Base-by-base conservation (phyloP, 2,329 filamentous ascomycete genomes). In the Stachybotrys chartarum region DNA sequence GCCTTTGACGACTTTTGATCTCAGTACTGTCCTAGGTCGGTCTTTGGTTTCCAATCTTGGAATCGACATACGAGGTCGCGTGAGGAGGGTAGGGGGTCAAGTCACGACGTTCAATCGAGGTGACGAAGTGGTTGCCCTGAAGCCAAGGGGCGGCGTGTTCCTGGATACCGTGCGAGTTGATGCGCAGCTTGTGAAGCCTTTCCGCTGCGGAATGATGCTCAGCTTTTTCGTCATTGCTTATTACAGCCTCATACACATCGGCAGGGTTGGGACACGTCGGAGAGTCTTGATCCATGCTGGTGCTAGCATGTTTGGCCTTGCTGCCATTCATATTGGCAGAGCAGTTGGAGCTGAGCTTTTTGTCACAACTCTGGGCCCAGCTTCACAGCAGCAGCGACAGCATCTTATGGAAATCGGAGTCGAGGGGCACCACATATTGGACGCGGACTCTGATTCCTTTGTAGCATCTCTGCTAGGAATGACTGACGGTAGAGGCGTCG, bases 201-300 rank as follows among this genome's bases (percentile, higher is more conserved):
- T 63, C 54, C 50, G 53, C 1, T 56, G 62, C 2, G 61, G 60
- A 2, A 61, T 73, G 6, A 61, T 72, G 8, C 73, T 75, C 0
- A 70, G 75, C 1, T 65, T 71, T 0, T 71, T 72, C 52, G 58
- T 72, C 24, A 72, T 75, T 5, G 78, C 77, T 1, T 70, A 72
- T 54, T 73, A 80, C 55, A 71, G 70, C 3, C 63, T 83, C 7
- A 30, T 63, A 3, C 60, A 66, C 30, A 42, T 68, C n/a, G 71
- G 69, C 31, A 64, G 69, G 44, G 53, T 64, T 17, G 51, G 54
- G 7, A 48, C 45, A n/a, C 61, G 61, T 4, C 62, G 68, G 8
- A 69, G 59, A 3, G 67, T 79, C 5, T 66, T 81, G 5, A 66
- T 81, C 17, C 74, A 78, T 53, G 69, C 70, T 10, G 78, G 71